Evolutionary conservation across 1,139 yeast species (phyloP), one percentile per base, ranked within the genome.

Genomic region (Blastobotrys illinoisensis): DNA sequence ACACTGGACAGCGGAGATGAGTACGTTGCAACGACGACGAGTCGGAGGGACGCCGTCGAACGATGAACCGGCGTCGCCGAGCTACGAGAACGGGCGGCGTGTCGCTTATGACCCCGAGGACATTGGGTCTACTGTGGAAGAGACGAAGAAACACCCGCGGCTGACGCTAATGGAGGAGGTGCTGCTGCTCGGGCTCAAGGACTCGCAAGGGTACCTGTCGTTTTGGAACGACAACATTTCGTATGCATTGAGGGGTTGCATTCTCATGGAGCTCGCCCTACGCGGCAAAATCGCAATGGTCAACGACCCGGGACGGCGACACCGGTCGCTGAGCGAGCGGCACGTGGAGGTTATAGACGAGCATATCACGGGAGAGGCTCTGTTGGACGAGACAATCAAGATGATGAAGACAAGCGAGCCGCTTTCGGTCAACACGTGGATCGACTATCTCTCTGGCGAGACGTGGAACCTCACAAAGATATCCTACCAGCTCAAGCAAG

Each of bases 141-240:
- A 81, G 58, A 81, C 77, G 53, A 71, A 70, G 32, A 73, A 71
- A 57, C 69, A 77, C 57, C 98, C 99, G 1, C 75, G 82, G 51
- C 77, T 93, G 63, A 95, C 99, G 1, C 74, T 93, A 62, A 90
- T 93, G 97, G 99, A 93, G 71, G 99, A 93, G 71, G 97, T 93
- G 9, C 74, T 93, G 58, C 78, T 93, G 60, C 81, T 93, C 74
- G 99, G 99, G 1, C 78, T 93, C 61, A 91, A 93, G 68, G 99
- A 93, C 71, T 86, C 87, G 65, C 98, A 93, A 71, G 99, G 99
- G 5, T 90, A 91, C 70, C 77, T 93, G 56, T 89, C 97, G 20
- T 93, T 93, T 72, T 93, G 99, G 99, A 95, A 93, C 70, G 99
- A 93, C 71, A 91, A 89, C 70, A 91, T 93, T 56, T 89, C 97